Evolutionary conservation across 148 eudicot genomes (phyloP).

Genomic region (Cornus florida): DNA sequence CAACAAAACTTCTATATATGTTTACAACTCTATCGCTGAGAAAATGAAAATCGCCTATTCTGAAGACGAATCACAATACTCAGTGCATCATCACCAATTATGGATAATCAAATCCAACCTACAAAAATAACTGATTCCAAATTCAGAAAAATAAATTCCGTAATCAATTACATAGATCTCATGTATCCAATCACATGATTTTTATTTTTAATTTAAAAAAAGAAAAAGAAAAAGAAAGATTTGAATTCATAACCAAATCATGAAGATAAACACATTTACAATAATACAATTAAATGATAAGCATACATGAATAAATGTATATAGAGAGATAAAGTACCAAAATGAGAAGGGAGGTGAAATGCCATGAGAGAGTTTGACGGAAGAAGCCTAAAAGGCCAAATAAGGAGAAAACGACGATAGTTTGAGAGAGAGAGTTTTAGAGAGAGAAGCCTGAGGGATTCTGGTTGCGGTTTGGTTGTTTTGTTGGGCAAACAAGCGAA

Average conservation of each 20-base stretch:
- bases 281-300: neutral
- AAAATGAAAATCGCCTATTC: neutral
- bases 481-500: neutral
- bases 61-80: neutral
- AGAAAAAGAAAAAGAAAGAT: neutral
- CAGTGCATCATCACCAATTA: neutral
- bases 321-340: neutral
- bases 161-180: neutral
- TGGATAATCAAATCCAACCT: conserved; percentile 27
- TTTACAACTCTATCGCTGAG: neutral
- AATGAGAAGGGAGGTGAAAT: neutral
- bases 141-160: neutral
- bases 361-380: conserved; percentile 7
- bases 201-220: neutral
- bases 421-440: neutral
- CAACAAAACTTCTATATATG: neutral
- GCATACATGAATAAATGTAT: neutral
- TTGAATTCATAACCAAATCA: neutral
- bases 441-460: neutral
- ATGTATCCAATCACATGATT: neutral
- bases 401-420: neutral
- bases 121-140: conserved; percentile 11
- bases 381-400: neutral
- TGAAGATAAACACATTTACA: neutral
- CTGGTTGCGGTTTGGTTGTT: neutral